Conservation (phyloP, 2,329 filamentous ascomycete genomes). For the Endoconidiophora polonica region DNA sequence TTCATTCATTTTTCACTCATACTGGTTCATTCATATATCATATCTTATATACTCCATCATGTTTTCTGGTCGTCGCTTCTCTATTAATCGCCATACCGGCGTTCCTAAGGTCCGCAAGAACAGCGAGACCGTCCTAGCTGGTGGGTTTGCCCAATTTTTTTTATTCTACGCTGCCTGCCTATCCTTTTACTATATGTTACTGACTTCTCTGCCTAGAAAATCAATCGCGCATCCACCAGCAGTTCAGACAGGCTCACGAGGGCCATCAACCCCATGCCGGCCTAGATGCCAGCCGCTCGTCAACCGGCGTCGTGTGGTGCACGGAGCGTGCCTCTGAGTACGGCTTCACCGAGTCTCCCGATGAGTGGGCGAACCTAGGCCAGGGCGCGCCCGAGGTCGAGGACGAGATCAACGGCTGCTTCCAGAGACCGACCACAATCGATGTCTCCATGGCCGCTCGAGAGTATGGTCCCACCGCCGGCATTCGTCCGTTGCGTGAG, state of each 20-base stretch:
- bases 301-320: slow-evolving; percentile 89
- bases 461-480: slow-evolving; percentile 87
- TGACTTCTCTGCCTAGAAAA: slow-evolving; percentile 38
- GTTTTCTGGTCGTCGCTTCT: slow-evolving; percentile 43
- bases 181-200: neutral
- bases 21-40: neutral
- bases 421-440: slow-evolving; percentile 62
- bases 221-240: slow-evolving; percentile 67
- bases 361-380: slow-evolving; percentile 79
- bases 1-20: neutral
- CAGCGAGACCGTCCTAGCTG: slow-evolving; percentile 12
- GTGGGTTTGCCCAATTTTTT: neutral
- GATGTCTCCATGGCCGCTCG: slow-evolving; percentile 62
- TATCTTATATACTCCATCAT: slow-evolving; percentile 20
- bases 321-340: slow-evolving; percentile 76
- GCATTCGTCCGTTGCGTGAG: slow-evolving; percentile 77
- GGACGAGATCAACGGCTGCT: slow-evolving; percentile 80
- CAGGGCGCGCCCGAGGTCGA: slow-evolving; percentile 91
- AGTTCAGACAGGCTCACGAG: slow-evolving; percentile 80
- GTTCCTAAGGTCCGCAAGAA: slow-evolving; percentile 29
- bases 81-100: slow-evolving; percentile 49
- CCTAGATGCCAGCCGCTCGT: slow-evolving; percentile 72
- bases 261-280: slow-evolving; percentile 83
- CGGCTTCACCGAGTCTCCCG: slow-evolving; percentile 69
- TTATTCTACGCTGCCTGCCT: too few species aligned